Conservation (phyloP, 2,329 filamentous ascomycete species). For the Aspergillus ibericus region DNA sequence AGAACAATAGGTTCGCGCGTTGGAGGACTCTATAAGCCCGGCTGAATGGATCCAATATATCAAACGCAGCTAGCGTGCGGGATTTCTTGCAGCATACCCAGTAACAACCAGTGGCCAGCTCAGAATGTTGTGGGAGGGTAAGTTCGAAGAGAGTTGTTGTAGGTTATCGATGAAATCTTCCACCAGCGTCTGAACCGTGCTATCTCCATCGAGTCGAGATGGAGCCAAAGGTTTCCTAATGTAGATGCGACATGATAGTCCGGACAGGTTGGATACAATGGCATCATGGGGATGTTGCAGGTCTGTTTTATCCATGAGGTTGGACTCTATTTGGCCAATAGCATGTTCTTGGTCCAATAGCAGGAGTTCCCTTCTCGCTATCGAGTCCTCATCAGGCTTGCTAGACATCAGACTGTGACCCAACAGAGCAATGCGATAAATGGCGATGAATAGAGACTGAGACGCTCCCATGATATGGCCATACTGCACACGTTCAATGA, state of each 20-base stretch:
- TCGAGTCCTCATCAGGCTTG: not conserved
- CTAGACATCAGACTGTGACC: not conserved
- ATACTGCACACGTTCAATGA: not conserved
- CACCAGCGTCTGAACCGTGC: not conserved
- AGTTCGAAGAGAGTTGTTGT: not conserved
- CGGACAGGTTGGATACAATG: slow-evolving; percentile 6
- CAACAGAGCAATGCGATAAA: slow-evolving; percentile 4
- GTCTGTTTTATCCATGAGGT: not conserved
- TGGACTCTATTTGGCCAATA: not conserved
- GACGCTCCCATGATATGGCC: slow-evolving; percentile 5
- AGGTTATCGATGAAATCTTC: not conserved
- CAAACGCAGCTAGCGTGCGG: too few species aligned
- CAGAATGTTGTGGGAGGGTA: slow-evolving; percentile 3
- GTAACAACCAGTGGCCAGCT: slow-evolving; percentile 11
- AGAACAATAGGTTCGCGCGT: too few species aligned
- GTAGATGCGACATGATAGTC: slow-evolving; percentile 6
- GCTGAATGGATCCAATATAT: too few species aligned
- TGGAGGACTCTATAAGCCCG: too few species aligned
- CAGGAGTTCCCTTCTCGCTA: not conserved
- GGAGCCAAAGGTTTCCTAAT: not conserved
- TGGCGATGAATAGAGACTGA: slow-evolving; percentile 2
- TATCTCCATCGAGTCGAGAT: not conserved
- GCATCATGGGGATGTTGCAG: slow-evolving; percentile 1
- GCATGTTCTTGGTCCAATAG: not conserved
- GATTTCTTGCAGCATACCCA: not conserved